Evolutionary conservation across 768 basidiomycete species (phyloP).

Genomic region (Termitomyces sp.): DNA sequence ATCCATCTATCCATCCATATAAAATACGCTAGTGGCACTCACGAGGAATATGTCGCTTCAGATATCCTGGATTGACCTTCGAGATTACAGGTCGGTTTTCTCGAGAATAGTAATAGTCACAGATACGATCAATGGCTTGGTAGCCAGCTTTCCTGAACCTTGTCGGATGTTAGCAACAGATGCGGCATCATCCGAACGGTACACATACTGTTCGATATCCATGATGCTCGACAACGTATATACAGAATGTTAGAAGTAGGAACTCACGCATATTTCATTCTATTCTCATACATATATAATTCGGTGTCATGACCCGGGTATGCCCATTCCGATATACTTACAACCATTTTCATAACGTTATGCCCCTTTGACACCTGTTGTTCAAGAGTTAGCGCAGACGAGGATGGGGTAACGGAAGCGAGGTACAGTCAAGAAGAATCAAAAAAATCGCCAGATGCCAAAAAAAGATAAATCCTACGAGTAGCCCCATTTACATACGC

Average conservation of each 20-base stretch:
- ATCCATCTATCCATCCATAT: background rate
- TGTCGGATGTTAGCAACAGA: constrained; percentile 1
- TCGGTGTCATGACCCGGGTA: too few relatives aligned
- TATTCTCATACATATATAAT: background rate
- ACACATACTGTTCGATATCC: constrained; percentile 42
- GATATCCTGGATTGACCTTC: constrained; percentile 81
- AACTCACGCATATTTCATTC: background rate
- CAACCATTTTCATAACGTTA: too few relatives aligned
- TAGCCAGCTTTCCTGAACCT: constrained; percentile 83
- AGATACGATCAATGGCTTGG: constrained; percentile 83
- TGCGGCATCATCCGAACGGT: background rate
- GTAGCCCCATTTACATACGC: constrained; percentile 76
- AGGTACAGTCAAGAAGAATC: constrained; percentile 34
- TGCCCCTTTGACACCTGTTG: too few relatives aligned
- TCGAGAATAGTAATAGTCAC: constrained; percentile 77
- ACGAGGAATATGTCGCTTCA: constrained; percentile 66
- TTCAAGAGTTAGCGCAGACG: background rate
- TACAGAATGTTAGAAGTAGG: background rate
- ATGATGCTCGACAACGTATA: constrained; percentile 15
- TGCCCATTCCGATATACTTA: too few relatives aligned
- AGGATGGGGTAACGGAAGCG: background rate
- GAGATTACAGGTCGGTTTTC: constrained; percentile 61
- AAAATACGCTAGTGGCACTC: constrained; percentile 6
- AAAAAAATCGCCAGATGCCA: constrained; percentile 76
- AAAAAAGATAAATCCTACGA: constrained; percentile 81